phyloP scores from a whole-genome alignment of 2,329 filamentous ascomycete genomes.

The Aspergillus quadricinctus region DNA sequence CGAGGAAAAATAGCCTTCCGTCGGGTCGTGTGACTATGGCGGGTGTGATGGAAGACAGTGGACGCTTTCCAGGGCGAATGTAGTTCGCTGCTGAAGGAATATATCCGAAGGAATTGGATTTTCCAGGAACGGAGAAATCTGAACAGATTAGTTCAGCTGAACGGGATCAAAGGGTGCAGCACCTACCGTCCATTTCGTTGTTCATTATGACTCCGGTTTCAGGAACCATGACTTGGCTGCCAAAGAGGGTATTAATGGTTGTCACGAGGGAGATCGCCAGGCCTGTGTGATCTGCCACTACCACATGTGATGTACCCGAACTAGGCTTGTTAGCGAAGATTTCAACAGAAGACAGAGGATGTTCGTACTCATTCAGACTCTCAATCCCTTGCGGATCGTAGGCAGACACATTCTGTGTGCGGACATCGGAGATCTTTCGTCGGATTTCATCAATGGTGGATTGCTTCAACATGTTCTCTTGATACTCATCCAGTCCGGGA shows the following conservation, averaged over 20 bases:
- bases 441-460: constrained; percentile 58
- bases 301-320: constrained; percentile 50
- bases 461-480: constrained; percentile 63
- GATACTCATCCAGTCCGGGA: constrained; percentile 56
- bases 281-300: constrained; percentile 66
- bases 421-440: constrained; percentile 64
- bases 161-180: constrained; percentile 12
- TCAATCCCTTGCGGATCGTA: constrained; percentile 70
- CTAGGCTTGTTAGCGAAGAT: constrained; percentile 20
- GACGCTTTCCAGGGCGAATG: constrained; percentile 74
- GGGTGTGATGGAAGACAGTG: constrained; percentile 76
- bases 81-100: constrained; percentile 76
- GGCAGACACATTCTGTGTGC: constrained; percentile 65
- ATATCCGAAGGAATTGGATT: constrained; percentile 79
- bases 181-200: constrained; percentile 55
- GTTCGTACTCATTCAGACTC: constrained; percentile 54
- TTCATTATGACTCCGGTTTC: constrained; percentile 77
- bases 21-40: constrained; percentile 68
- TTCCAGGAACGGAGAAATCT: constrained; percentile 81
- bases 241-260: constrained; percentile 84
- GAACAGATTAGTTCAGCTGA: constrained; percentile 47
- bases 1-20: constrained; percentile 61
- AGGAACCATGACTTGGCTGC: constrained; percentile 71
- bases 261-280: constrained; percentile 78
- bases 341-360: background rate